Evolutionary conservation across 495 filamentous ascomycete species (phyloP).

Genomic region (Penicillium bialowiezense): DNA sequence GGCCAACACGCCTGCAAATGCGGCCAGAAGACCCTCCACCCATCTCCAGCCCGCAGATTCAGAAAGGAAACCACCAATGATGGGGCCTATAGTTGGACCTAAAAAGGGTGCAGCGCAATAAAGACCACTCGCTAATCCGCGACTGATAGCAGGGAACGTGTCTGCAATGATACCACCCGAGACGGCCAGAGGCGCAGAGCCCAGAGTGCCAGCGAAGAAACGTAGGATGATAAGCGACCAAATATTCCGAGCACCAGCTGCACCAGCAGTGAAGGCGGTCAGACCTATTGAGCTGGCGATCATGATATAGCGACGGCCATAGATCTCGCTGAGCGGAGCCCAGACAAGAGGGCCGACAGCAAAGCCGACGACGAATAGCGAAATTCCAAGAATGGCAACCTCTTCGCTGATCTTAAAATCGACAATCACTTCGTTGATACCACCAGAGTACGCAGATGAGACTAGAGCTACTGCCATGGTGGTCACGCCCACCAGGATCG

Average conservation of each 20-base stretch:
- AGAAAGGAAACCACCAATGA: conserved; percentile 55
- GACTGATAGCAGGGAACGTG: conserved; percentile 56
- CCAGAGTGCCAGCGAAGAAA: conserved; percentile 70
- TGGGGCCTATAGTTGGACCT: conserved; percentile 55
- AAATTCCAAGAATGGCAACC: conserved; percentile 51
- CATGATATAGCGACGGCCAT: conserved; percentile 64
- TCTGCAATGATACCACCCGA: conserved; percentile 68
- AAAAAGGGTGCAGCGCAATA: conserved; percentile 62
- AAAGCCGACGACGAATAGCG: conserved; percentile 48
- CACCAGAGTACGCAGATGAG: conserved; percentile 67
- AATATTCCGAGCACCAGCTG: conserved; percentile 56
- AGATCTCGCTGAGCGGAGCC: conserved; percentile 58
- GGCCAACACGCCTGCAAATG: conserved; percentile 22
- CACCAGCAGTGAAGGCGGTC: conserved; percentile 61
- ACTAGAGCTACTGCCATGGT: conserved; percentile 68
- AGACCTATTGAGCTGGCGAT: conserved; percentile 55
- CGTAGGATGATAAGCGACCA: conserved; percentile 63
- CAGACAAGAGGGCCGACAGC: conserved; percentile 27
- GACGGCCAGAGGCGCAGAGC: conserved; percentile 63
- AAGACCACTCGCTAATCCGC: conserved; percentile 56
- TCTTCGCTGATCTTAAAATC: conserved; percentile 45
- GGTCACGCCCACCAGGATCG: conserved; percentile 55
- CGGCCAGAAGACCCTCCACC: conserved; percentile 47
- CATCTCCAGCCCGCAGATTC: conserved; percentile 56
- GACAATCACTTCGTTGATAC: conserved; percentile 45